Base-by-base conservation (phyloP, 805 yeast species). In the Spathaspora passalidarum region DNA sequence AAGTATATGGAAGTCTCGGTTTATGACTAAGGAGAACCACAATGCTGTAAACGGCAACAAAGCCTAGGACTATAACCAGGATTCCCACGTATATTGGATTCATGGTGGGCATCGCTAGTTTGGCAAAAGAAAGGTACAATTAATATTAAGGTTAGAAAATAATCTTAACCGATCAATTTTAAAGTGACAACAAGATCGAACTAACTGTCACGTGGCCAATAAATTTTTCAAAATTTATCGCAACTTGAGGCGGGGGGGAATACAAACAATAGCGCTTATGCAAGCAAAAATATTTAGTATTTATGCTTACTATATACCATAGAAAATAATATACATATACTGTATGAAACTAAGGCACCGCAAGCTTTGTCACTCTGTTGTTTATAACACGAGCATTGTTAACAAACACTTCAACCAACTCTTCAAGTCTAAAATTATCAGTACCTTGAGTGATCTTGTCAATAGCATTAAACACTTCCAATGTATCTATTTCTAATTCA, bases 1-100 rank as follows among this genome's bases (percentile, higher is more conserved):
- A 71, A 1, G 70, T 63, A 18, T 66, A 65, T 5, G 86, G 78
- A 5, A 56, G 52, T 42, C 95, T 68, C 6, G 94, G 94, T 4
- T 61, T 64, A 62, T 86, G 91, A 8, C 90, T 78, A 16, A 74
- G 45, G 46, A 73, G 63, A 3, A 82, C 62, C 13, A 66, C 51
- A 2, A 59, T 50, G 52, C 81, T 81, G 11, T 75, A 56, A 7
- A 51, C 41, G 7, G n/a, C 18, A 21, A 38, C 10, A 22, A 35
- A 11, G 4, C 34, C 34, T 29, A 29, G 34, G 5, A 10, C 34
- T 29, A 29, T 6, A 29, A 29, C 34, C 16, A 29, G n/a, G 10
- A 29, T 29, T 29, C 16, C 16, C 10, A 29, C 6, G 7, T 29
- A 29, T 4, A 29, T 13, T 13, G 34, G 14, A 29, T 13, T 29